phyloP scores from a whole-genome alignment of 495 filamentous ascomycete species.

The Penicillium salamii region DNA sequence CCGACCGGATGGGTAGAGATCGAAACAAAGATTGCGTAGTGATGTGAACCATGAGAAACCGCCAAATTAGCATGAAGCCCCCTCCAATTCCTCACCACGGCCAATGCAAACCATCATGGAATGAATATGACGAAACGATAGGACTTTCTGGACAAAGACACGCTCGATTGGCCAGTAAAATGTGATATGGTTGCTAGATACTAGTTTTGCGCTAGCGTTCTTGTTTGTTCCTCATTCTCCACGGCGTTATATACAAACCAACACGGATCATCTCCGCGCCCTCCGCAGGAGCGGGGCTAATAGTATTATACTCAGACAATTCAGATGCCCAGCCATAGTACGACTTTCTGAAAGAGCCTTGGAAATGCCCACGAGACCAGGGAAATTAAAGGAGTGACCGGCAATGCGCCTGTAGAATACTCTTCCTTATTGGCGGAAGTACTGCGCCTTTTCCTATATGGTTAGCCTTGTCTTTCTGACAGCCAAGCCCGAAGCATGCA shows the following conservation, averaged over 20 bases:
- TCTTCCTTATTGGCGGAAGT: background rate
- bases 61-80: background rate
- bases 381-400: slow-evolving; percentile 1
- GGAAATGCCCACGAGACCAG: background rate
- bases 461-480: background rate
- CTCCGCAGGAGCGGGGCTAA: background rate
- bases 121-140: slow-evolving; percentile 19
- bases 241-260: slow-evolving; percentile 13
- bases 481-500: background rate
- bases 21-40: slow-evolving; percentile 43
- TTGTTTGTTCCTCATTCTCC: slow-evolving; percentile 10
- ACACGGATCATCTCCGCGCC: slow-evolving; percentile 17
- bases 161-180: background rate
- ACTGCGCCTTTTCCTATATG: background rate
- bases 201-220: background rate
- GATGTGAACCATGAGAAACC: slow-evolving; percentile 34
- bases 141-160: slow-evolving; percentile 5
- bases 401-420: too few relatives aligned
- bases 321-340: background rate
- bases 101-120: slow-evolving; percentile 15
- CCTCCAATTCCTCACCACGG: background rate
- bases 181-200: background rate
- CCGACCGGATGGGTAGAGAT: slow-evolving; percentile 23
- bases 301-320: background rate
- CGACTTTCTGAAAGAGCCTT: background rate